phyloP scores from a whole-genome alignment of 2,329 filamentous ascomycete species.

The Colletotrichum sublineola region DNA sequence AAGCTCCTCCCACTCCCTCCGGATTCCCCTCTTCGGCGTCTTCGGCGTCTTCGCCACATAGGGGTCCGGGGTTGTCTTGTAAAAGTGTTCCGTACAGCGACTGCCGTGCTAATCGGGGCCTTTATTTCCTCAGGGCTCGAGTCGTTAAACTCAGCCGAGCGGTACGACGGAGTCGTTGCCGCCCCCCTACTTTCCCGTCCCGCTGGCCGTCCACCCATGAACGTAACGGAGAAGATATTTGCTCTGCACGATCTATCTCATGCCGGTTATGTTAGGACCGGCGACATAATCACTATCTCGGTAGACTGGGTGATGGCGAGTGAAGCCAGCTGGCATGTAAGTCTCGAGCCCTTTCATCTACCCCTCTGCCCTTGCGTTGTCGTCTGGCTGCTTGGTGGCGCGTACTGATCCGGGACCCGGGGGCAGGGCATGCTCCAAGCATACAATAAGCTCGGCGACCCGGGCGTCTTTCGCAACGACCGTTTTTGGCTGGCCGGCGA shows the following conservation, averaged over 20 bases:
- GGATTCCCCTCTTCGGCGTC: too few relatives aligned
- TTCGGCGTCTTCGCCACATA: too few relatives aligned
- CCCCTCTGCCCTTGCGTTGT: background rate
- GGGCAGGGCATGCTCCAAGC: conserved; percentile 32
- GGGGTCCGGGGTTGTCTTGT: too few relatives aligned
- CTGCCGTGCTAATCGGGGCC: too few relatives aligned
- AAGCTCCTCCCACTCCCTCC: too few relatives aligned
- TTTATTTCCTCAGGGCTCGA: conserved; percentile 23
- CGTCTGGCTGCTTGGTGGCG: too few relatives aligned
- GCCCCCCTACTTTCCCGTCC: conserved; percentile 23
- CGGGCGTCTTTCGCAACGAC: conserved; percentile 29
- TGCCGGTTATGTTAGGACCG: conserved; percentile 52
- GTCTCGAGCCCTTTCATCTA: conserved; percentile 41
- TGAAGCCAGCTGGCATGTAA: conserved; percentile 58
- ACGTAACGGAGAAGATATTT: conserved; percentile 60
- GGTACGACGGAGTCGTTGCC: conserved; percentile 16
- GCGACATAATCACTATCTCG: conserved; percentile 56
- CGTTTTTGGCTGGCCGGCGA: conserved; percentile 62
- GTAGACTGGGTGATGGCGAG: conserved; percentile 62
- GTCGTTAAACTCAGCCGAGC: conserved; percentile 26
- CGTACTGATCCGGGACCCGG: too few relatives aligned
- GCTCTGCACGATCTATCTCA: conserved; percentile 53
- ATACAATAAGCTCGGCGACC: conserved; percentile 33
- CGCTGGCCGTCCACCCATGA: conserved; percentile 51
- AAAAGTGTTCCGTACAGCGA: too few relatives aligned